Evolutionary conservation across 441 rosid genomes (phyloP).

Genomic region (Raphanus hybrid): DNA sequence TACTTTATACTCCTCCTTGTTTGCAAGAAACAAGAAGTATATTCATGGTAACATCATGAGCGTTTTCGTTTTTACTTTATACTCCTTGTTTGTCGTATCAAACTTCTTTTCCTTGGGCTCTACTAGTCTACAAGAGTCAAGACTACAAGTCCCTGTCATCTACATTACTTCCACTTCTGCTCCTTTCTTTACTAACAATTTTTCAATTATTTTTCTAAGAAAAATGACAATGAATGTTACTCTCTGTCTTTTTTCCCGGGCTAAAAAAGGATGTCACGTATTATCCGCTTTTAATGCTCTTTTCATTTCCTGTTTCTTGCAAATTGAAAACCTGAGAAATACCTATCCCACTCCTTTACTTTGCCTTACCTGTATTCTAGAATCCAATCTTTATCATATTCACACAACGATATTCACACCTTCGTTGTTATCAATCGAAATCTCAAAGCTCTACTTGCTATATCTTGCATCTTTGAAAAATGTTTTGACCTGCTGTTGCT

Average conservation of each 20-base stretch:
- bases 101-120: slow-evolving; percentile 18
- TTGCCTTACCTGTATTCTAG: slow-evolving; percentile 35
- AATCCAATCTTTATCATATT: slow-evolving; percentile 1
- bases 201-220: slow-evolving; percentile 11
- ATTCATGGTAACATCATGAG: no score
- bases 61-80: no score
- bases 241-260: slow-evolving; percentile 22
- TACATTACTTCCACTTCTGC: slow-evolving; percentile 45
- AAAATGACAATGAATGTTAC: slow-evolving; percentile 30
- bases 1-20: not conserved
- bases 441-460: not conserved
- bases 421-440: not conserved
- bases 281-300: slow-evolving; percentile 40
- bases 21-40: no score
- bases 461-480: not conserved
- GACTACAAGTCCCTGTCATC: slow-evolving; percentile 46
- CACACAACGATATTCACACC: not conserved
- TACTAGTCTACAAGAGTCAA: slow-evolving; percentile 10
- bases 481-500: slow-evolving; percentile 37
- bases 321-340: slow-evolving; percentile 30
- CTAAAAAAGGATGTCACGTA: slow-evolving; percentile 37
- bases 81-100: slow-evolving; percentile 30
- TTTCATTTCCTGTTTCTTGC: slow-evolving; percentile 42
- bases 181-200: slow-evolving; percentile 47
- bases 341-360: slow-evolving; percentile 41